A percentile compares a stretch with the other conserved stretches of the same genome.
phyloP scores from a whole-genome alignment of 768 basidiomycete species.

The Rhizopogon vulgaris region DNA sequence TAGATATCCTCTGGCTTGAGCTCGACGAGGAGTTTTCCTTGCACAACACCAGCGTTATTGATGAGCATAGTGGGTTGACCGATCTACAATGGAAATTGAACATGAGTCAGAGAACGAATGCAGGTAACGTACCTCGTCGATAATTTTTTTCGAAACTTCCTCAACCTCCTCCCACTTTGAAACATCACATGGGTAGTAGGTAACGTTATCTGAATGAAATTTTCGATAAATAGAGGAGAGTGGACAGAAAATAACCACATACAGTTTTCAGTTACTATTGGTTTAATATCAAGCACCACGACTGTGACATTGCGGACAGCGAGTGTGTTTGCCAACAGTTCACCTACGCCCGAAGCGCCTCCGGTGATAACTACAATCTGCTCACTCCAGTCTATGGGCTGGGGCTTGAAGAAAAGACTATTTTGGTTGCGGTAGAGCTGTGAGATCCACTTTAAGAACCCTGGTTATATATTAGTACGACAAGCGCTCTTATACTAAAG shows the following conservation, averaged over 20 bases:
- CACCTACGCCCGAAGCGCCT: slow-evolving; percentile 86
- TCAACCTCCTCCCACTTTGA: slow-evolving; percentile 85
- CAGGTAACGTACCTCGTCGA: slow-evolving; percentile 57
- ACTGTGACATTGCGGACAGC: slow-evolving; percentile 78
- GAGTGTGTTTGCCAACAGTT: slow-evolving; percentile 80
- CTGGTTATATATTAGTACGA: slow-evolving; percentile 30
- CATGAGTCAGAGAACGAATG: neutral
- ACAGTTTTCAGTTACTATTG: slow-evolving; percentile 75
- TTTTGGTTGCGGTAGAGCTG: slow-evolving; percentile 71
- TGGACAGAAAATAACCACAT: slow-evolving; percentile 13
- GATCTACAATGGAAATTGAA: slow-evolving; percentile 40
- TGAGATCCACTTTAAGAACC: slow-evolving; percentile 65
- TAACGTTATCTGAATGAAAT: slow-evolving; percentile 57
- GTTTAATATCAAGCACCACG: slow-evolving; percentile 80
- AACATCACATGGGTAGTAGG: slow-evolving; percentile 87
- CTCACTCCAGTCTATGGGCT: slow-evolving; percentile 74
- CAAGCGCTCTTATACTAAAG: neutral
- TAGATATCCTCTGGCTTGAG: slow-evolving; percentile 69
- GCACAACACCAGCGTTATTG: slow-evolving; percentile 93
- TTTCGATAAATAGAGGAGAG: neutral
- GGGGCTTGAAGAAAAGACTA: slow-evolving; percentile 53
- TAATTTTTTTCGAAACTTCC: slow-evolving; percentile 61
- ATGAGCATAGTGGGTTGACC: slow-evolving; percentile 86
- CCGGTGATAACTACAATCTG: slow-evolving; percentile 91
- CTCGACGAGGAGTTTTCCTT: slow-evolving; percentile 83